Evolutionary conservation across 2,329 filamentous ascomycete species (phyloP).

Genomic region (Hypoxylon sp.): DNA sequence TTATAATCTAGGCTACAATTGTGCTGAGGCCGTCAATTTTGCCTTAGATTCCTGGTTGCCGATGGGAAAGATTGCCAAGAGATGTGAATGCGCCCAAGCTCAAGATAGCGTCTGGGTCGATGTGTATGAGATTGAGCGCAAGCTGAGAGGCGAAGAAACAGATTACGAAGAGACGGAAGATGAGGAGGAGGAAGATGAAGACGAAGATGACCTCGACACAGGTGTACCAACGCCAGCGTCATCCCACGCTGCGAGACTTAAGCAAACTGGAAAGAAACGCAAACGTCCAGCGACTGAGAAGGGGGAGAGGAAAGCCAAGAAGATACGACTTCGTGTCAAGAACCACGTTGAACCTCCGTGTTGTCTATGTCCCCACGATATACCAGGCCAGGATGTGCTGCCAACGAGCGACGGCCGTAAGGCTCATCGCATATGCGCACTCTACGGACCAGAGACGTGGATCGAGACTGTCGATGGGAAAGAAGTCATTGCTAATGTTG

Average conservation of each 20-base stretch:
- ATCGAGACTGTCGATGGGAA: conserved; percentile 79
- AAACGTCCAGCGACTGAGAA: conserved; percentile 67
- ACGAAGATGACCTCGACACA: conserved; percentile 68
- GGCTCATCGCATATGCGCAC: conserved; percentile 89
- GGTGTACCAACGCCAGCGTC: conserved; percentile 83
- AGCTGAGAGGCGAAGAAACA: conserved; percentile 88
- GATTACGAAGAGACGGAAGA: conserved; percentile 86
- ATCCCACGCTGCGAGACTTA: conserved; percentile 78
- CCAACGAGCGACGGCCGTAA: conserved; percentile 89
- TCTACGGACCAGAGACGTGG: conserved; percentile 93
- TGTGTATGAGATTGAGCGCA: conserved; percentile 94
- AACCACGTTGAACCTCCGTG: conserved; percentile 83
- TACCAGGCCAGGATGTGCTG: conserved; percentile 84
- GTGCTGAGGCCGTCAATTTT: conserved; percentile 98
- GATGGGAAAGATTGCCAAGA: conserved; percentile 95
- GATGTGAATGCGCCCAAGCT: conserved; percentile 94
- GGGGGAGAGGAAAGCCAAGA: conserved; percentile 77
- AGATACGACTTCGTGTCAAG: conserved; percentile 81
- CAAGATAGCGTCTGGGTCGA: conserved; percentile 99
- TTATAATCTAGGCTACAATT: conserved; percentile 98
- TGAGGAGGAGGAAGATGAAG: conserved; percentile 76
- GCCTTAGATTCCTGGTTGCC: conserved; percentile 95
- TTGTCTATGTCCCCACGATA: conserved; percentile 91
- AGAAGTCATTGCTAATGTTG: conserved; percentile 83
- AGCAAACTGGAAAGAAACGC: conserved; percentile 74